These are phyloP conservation scores for Gossypium arboreum DNA, from an alignment of 345 rosid genomes.

Conservation along the genomic window DNA sequence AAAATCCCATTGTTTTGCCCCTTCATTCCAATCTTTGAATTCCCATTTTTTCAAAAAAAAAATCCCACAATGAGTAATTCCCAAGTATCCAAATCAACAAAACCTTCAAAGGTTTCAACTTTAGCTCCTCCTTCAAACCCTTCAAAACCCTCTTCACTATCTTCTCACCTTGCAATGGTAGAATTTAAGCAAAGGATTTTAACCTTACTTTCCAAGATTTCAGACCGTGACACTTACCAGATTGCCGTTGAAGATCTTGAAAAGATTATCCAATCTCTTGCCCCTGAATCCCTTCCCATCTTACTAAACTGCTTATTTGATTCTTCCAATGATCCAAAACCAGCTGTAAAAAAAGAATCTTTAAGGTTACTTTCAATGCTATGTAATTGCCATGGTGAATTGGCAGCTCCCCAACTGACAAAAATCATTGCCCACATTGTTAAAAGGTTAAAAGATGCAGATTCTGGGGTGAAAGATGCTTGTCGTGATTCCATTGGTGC, in stretches of 20 bases:
- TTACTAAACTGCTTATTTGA: slow-evolving; percentile 84
- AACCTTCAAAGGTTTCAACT: slow-evolving; percentile 35
- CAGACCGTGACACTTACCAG: slow-evolving; percentile 95
- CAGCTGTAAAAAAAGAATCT: slow-evolving; percentile 86
- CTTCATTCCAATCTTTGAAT: neutral
- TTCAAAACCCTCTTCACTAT: slow-evolving; percentile 53
- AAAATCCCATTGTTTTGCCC: neutral
- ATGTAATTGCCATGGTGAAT: slow-evolving; percentile 60
- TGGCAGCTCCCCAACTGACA: slow-evolving; percentile 62
- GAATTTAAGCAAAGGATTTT: slow-evolving; percentile 87
- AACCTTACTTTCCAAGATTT: slow-evolving; percentile 80
- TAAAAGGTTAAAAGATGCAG: slow-evolving; percentile 74
- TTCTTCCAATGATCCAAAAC: slow-evolving; percentile 79
- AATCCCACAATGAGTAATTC: slow-evolving; percentile 38
- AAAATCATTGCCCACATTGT: slow-evolving; percentile 67
- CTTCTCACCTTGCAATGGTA: slow-evolving; percentile 91
- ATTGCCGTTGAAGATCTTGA: slow-evolving; percentile 94
- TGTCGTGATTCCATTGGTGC: slow-evolving; percentile 80
- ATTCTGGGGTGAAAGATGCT: slow-evolving; percentile 88
- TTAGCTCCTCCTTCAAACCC: slow-evolving; percentile 32
- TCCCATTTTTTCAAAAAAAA: neutral
- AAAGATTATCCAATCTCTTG: slow-evolving; percentile 56
- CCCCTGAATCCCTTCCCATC: slow-evolving; percentile 81
- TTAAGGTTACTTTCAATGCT: slow-evolving; percentile 59
- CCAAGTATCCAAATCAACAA: slow-evolving; percentile 39